Evolutionary conservation across 129 eudicot species (phyloP).

Genomic region (Apium graveolens): DNA sequence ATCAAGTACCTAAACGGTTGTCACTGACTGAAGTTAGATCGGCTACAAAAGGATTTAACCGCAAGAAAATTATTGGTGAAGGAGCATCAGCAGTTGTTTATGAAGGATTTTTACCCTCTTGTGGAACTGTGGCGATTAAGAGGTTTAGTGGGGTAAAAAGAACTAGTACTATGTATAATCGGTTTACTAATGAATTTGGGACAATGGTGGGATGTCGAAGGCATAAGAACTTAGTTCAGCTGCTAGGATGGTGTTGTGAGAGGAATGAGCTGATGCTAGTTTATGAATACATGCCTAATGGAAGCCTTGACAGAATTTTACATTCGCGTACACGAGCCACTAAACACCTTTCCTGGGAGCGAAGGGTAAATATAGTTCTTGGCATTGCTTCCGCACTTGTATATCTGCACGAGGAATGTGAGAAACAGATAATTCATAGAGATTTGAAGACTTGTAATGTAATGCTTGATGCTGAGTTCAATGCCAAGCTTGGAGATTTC

Average conservation of each 20-base stretch:
- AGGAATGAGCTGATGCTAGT: slow-evolving; percentile 55
- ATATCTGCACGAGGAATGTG: slow-evolving; percentile 73
- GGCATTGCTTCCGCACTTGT: slow-evolving; percentile 62
- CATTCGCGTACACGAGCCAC: slow-evolving; percentile 22
- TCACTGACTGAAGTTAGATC: slow-evolving; percentile 42
- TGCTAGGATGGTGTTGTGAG: slow-evolving; percentile 81
- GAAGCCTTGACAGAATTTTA: slow-evolving; percentile 57
- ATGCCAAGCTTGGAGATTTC: slow-evolving; percentile 74
- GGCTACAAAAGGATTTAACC: slow-evolving; percentile 68
- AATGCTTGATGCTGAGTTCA: slow-evolving; percentile 61
- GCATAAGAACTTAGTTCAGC: slow-evolving; percentile 63
- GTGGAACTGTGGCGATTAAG: slow-evolving; percentile 71
- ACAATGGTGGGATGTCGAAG: slow-evolving; percentile 64
- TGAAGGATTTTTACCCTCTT: slow-evolving; percentile 39
- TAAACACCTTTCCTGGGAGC: slow-evolving; percentile 42
- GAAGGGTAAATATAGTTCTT: slow-evolving; percentile 44
- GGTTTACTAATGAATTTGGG: slow-evolving; percentile 57
- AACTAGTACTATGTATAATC: slow-evolving; percentile 22
- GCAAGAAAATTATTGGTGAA: slow-evolving; percentile 47
- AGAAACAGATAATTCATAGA: slow-evolving; percentile 72
- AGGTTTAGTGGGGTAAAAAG: slow-evolving; percentile 33
- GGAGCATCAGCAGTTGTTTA: slow-evolving; percentile 71
- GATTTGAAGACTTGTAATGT: slow-evolving; percentile 66
- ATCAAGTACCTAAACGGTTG: slow-evolving; percentile 36
- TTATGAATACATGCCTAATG: slow-evolving; percentile 64